Evolutionary conservation across 2,329 filamentous ascomycete species (phyloP), one percentile per base, ranked within the genome.

Genomic region (Epichloe sibirici): DNA sequence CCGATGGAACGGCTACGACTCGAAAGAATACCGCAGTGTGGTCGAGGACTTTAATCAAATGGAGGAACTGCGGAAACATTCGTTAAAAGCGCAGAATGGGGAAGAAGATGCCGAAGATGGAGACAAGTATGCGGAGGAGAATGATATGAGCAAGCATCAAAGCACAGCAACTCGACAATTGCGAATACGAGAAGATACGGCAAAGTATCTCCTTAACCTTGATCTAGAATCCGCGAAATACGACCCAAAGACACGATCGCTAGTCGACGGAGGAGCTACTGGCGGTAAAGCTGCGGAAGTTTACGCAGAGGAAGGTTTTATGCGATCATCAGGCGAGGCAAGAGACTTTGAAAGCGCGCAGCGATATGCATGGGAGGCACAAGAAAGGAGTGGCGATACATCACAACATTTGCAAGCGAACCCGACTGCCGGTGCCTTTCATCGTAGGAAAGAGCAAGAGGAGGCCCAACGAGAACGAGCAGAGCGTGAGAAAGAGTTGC

Each of bases 191-290:
- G 93, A 98, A 71, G 93, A 98, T 66, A 98, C 93, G 0, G 93
- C 93, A 23, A 97, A 96, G 64, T 98, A 98, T 65, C 76, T 98
- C 3, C 74, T 96, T 8, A 97, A 97, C 64, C 79, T 98, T 31
- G 93, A 98, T 64, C 77, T 95, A 3, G 93, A 98, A 63, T 96
- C 90, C 1, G 93, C 94, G 2, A 94, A 95, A 67, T 98, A 98
- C 70, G 91, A 98, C 63, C 93, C 93, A 0, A 98, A 98, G 66
- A 96, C 90, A 12, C 80, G 93, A 61, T 85, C 87, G 8, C 88
- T 98, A 76, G 86, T 95, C 23, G 88, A 95, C 63, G 83, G 81
- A 57, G 89, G 90, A 47, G 89, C 86, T 6, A 87, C 84, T 35
- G 80, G 80, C 23, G 89, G 94, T 70, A 85, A 84, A 59, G 86